A percentile compares a stretch with the other conserved stretches of the same genome.
Conservation (phyloP, 73 alveolate genomes). For the Paramecium caudatum region DNA sequence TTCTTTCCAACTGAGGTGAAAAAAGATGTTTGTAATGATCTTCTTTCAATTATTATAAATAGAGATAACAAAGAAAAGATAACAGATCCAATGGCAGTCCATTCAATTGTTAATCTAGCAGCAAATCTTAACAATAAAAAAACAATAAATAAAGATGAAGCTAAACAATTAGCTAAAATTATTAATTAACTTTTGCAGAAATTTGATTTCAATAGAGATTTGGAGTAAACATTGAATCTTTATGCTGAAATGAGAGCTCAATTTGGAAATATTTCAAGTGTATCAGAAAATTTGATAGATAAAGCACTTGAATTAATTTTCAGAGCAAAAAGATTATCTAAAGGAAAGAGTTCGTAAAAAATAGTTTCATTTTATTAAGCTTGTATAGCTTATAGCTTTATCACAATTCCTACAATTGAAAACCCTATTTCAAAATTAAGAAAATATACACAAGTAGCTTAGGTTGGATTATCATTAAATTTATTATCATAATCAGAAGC, state of each 20-base stretch:
- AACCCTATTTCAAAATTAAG: conserved; percentile 65
- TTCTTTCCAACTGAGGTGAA: conserved; percentile 94
- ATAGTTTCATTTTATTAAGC: conserved; percentile 92
- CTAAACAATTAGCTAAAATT: conserved; percentile 81
- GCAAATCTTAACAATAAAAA: conserved; percentile 73
- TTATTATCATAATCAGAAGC: conserved; percentile 72
- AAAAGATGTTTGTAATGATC: conserved; percentile 91
- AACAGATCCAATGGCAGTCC: conserved; percentile 92
- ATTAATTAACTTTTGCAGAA: conserved; percentile 85
- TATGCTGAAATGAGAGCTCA: conserved; percentile 95
- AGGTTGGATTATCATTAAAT: conserved; percentile 43
- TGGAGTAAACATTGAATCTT: conserved; percentile 91
- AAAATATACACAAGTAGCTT: conserved; percentile 23
- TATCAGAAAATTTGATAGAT: conserved; percentile 88
- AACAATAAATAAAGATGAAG: conserved; percentile 52
- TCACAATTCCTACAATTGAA: conserved; percentile 93
- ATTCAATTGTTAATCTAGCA: conserved; percentile 92
- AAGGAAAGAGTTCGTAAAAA: conserved; percentile 91
- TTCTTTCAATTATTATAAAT: conserved; percentile 89
- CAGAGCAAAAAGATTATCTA: conserved; percentile 86
- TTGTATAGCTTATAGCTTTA: conserved; percentile 94
- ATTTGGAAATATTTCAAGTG: conserved; percentile 89
- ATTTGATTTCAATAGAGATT: conserved; percentile 95
- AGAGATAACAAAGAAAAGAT: conserved; percentile 82
- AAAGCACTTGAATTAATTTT: conserved; percentile 87